Base-by-base conservation (phyloP, 768 basidiomycete genomes). In the Phaeotremella skinneri region DNA sequence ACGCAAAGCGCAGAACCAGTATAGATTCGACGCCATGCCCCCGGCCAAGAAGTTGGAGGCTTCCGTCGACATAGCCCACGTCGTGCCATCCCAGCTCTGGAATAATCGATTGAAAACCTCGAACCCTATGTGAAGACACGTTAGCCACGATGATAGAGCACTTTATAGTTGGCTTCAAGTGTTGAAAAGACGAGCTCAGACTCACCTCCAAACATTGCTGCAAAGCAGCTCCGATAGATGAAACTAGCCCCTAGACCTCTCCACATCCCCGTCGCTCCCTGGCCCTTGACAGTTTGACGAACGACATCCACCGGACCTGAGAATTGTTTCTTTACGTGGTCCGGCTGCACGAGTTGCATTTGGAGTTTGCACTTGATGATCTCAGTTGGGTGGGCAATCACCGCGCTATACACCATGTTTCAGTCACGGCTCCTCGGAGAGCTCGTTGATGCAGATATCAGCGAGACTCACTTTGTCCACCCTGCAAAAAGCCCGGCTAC, bases 381-480 rank as follows among this genome's bases (percentile, higher is more conserved):
- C 73, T 91, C 89, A 34, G 90, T 82, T 0, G 89, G 88, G 14
- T 87, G 88, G 4, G 89, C 87, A 26, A 89, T 76, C 17, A 85
- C 56, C 13, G 87, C 83, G 68, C 87, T 88, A 47, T 30, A 52
- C 52, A 29, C 17, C 20, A 50, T 41, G 25, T 17, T 5, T 59
- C 41, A 63, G 49, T 37, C 30, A 27, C 23, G 21, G 14, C 47
- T n/a, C 39, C 27, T 9, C 21, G 27, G 9, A 17, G 41, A 30
- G 14, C 21, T 20, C 13, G 21, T 39, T 16, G 16, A 21, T 25
- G 21, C 32, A 17, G 27, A 6, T 21, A 6, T n/a, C 6, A 26
- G 14, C 26, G 17, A 29, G 9, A 62, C 73, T 57, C 42, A 76
- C 76, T 78, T 78, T 43, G 73, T 72, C 70, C 73, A 75, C 11